These are phyloP conservation scores for Nicotiana otophora DNA, from an alignment of 257 asterid species.

Conservation along the genomic window DNA sequence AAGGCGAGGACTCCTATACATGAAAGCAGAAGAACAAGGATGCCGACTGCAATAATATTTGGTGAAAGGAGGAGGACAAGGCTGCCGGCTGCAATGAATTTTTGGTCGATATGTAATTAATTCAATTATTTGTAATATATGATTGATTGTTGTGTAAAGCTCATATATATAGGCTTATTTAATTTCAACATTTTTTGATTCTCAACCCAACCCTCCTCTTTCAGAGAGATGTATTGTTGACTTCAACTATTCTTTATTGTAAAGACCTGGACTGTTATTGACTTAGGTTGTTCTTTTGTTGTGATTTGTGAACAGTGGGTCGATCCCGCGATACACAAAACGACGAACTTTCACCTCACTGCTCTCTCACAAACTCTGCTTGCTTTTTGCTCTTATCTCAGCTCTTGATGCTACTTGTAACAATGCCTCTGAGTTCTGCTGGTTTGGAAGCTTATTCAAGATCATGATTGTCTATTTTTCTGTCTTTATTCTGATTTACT, in stretches of 20 bases:
- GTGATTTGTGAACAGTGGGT: conserved; percentile 1
- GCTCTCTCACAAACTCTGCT: neutral
- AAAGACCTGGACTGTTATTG: neutral
- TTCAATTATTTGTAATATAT: neutral
- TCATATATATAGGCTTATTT: conserved; percentile 10
- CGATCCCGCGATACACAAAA: neutral
- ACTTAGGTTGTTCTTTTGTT: neutral
- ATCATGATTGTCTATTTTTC: neutral
- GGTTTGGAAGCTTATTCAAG: neutral
- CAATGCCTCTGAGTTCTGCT: neutral
- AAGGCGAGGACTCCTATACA: conserved; percentile 51
- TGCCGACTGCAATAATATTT: conserved; percentile 45
- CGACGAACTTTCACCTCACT: neutral
- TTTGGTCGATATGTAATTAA: neutral
- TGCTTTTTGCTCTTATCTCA: no score
- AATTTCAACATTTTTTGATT: conserved; percentile 24
- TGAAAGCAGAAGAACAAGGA: conserved; percentile 76
- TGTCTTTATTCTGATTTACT: no score
- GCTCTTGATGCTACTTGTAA: neutral
- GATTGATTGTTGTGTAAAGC: conserved; percentile 5
- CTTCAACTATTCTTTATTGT: neutral
- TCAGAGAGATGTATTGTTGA: neutral
- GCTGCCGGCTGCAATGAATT: neutral
- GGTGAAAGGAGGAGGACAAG: neutral
- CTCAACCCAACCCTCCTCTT: conserved; percentile 16